Base-by-base conservation (phyloP, 2,329 filamentous ascomycete genomes). In the Hirsutella rhossiliensis region DNA sequence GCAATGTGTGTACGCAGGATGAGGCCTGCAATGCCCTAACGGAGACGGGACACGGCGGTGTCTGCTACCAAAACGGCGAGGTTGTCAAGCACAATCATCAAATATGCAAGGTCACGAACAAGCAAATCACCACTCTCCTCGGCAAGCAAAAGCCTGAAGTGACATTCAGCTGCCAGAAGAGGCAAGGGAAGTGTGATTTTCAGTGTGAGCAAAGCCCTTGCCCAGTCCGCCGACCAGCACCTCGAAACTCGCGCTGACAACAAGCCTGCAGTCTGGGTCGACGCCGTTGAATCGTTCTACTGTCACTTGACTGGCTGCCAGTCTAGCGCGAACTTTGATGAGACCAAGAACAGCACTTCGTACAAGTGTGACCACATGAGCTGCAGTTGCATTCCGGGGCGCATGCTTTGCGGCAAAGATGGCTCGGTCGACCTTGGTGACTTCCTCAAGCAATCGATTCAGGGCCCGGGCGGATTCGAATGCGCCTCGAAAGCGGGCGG, bases 51-150 rank as follows among this genome's bases (percentile, higher is more conserved):
- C 76, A 87, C 48, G 87, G 82, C 39, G 92, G 88, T 29, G 81
- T 95, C 11, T 98, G 92, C 67, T 97, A 96, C 61, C 83, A 86
- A 57, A 82, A 90, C 53, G 90, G 90, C 39, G 79, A 94, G 52
- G 82, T 94, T 11, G 82, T 97, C 50, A 88, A 92, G 55, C 80
- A 94, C 65, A 98, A 97, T 68, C 90, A 88, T 66, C 94, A 98
- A 66, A 92, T 95, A 69, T 98, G 92, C 66, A 87, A 94, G 62
- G 92, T 98, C 52, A 97, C 89, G 45, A 98, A 98, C 68, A 78
- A 80, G 62, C 92, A 94, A 69, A 98, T 98, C 57, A 72, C 90
- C 44, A 80, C 89, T 49, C 80, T 90, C 58, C 74, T 98, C 41
- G 85, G 88, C 55, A 81, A 84, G 38, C 78, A 88, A 64, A 84